phyloP scores from a whole-genome alignment of 2,329 filamentous ascomycete genomes.

The Xylariaceae sp. region DNA sequence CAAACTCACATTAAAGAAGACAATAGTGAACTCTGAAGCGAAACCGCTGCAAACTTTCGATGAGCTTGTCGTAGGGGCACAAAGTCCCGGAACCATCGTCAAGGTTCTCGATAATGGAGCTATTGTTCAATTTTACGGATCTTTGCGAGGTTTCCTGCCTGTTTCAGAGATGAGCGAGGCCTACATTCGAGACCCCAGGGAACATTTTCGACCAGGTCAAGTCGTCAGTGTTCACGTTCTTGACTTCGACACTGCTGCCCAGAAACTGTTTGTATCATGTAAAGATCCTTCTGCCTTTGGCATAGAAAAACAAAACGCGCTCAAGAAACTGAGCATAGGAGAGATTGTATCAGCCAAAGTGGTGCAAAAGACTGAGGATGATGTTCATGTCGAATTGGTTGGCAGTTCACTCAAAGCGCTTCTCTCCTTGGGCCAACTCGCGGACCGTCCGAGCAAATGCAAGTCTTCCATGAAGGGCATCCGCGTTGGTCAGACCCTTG shows the following conservation, averaged over 20 bases:
- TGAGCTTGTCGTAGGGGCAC: conserved; percentile 68
- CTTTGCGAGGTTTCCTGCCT: conserved; percentile 80
- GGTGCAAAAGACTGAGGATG: conserved; percentile 74
- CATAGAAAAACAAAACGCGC: conserved; percentile 68
- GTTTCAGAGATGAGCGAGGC: conserved; percentile 98
- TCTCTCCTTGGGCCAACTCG: conserved; percentile 72
- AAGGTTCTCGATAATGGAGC: conserved; percentile 76
- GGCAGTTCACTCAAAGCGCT: conserved; percentile 72
- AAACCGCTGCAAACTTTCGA: conserved; percentile 74
- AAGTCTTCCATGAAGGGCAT: conserved; percentile 74
- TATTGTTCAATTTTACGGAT: conserved; percentile 87
- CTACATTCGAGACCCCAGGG: conserved; percentile 81
- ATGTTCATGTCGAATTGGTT: conserved; percentile 71
- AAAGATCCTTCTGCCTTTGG: conserved; percentile 81
- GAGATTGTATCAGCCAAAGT: conserved; percentile 73
- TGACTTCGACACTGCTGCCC: conserved; percentile 66
- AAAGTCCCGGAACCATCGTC: conserved; percentile 81
- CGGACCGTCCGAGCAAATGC: conserved; percentile 75
- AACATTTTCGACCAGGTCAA: conserved; percentile 87
- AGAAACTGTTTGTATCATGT: conserved; percentile 82
- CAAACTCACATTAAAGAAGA: conserved; percentile 89
- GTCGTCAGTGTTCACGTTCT: conserved; percentile 89
- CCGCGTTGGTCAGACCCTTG: conserved; percentile 75
- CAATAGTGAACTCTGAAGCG: conserved; percentile 82
- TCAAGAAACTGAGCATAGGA: conserved; percentile 70